Evolutionary conservation across 179 eudicot species (phyloP).

Genomic region (Sideroxylon spinosum): DNA sequence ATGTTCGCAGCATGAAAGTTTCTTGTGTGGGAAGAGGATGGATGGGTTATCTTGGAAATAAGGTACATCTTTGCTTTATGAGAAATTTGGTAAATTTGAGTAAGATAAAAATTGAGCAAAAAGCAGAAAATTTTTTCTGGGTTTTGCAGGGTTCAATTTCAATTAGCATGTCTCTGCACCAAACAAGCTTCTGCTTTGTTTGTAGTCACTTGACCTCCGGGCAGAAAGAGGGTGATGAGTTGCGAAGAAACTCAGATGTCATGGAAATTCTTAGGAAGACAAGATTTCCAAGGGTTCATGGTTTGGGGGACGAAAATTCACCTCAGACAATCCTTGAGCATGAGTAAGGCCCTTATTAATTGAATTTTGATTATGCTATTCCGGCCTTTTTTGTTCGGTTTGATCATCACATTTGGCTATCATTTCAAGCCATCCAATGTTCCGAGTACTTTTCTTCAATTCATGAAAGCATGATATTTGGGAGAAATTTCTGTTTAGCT

Average conservation of each 20-base stretch:
- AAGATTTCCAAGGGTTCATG: slow-evolving; percentile 66
- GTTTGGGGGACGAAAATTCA: slow-evolving; percentile 44
- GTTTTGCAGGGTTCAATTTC: slow-evolving; percentile 58
- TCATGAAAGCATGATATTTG: neutral
- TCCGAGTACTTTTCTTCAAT: neutral
- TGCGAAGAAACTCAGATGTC: slow-evolving; percentile 84
- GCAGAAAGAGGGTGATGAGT: slow-evolving; percentile 84
- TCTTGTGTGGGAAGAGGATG: slow-evolving; percentile 93
- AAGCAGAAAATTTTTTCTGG: neutral
- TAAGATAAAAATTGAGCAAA: neutral
- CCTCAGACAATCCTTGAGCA: slow-evolving; percentile 84
- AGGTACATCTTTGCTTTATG: slow-evolving; percentile 46
- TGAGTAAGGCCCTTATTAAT: slow-evolving; percentile 44
- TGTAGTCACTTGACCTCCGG: slow-evolving; percentile 63
- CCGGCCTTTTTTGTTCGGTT: too few species aligned
- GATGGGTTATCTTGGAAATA: slow-evolving; percentile 97
- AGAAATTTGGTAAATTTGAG: neutral
- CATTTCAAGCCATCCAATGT: neutral
- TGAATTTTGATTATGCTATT: neutral
- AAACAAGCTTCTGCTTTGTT: slow-evolving; percentile 64
- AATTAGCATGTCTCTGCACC: slow-evolving; percentile 63
- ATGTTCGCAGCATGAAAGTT: slow-evolving; percentile 65
- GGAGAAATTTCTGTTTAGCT: slow-evolving; percentile 23
- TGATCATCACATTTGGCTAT: neutral
- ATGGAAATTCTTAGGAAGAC: slow-evolving; percentile 78